Conservation (phyloP, 1,284 basidiomycete genomes). For the Irpex lacteus region DNA sequence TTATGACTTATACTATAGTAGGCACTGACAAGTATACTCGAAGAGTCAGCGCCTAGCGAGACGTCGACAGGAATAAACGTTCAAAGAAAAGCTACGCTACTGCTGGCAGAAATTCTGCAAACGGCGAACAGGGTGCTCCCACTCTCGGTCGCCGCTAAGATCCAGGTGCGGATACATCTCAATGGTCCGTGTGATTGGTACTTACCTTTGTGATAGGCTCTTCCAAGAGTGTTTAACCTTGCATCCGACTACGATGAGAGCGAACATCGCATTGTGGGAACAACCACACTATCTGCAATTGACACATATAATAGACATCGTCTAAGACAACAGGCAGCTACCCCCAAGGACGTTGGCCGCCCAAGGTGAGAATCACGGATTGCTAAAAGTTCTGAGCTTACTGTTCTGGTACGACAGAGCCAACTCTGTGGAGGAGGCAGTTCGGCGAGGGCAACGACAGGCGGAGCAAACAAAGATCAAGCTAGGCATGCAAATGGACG, state of each 20-base stretch:
- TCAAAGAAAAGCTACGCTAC: constrained; percentile 83
- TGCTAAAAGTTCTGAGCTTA: neutral
- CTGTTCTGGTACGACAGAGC: constrained; percentile 45
- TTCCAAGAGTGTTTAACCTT: constrained; percentile 84
- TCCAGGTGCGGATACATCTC: constrained; percentile 57
- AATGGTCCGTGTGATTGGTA: neutral
- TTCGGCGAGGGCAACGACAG: constrained; percentile 85
- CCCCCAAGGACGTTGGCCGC: constrained; percentile 49
- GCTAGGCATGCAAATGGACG: constrained; percentile 90
- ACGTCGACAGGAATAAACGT: constrained; percentile 58
- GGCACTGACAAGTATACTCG: constrained; percentile 83
- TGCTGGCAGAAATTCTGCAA: constrained; percentile 91
- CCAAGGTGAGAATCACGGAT: constrained; percentile 44
- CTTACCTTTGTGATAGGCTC: constrained; percentile 45
- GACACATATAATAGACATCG: constrained; percentile 90
- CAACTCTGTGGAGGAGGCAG: constrained; percentile 84
- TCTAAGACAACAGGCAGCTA: constrained; percentile 56
- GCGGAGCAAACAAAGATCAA: constrained; percentile 90
- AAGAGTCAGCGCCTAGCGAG: constrained; percentile 49
- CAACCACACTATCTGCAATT: constrained; percentile 83
- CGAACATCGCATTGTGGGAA: constrained; percentile 80
- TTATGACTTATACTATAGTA: constrained; percentile 28
- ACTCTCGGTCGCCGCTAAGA: constrained; percentile 73
- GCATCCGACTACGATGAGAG: constrained; percentile 75
- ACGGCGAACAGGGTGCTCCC: constrained; percentile 91